Evolutionary conservation across 1,284 basidiomycete species (phyloP), one percentile per base, ranked within the genome.

Genomic region (Sporisorium reilianum): DNA sequence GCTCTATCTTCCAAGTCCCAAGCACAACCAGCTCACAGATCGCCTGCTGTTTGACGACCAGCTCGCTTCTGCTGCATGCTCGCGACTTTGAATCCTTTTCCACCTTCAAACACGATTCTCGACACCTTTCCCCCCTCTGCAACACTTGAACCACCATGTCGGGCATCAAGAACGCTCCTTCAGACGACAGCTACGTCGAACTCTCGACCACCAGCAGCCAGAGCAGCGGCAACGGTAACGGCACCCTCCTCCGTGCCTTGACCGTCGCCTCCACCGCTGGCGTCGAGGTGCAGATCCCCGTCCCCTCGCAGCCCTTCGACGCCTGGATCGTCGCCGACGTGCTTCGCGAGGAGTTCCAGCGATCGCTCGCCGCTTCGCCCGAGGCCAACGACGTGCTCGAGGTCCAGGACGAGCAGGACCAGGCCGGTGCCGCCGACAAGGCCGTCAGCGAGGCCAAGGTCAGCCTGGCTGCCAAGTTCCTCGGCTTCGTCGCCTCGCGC

Each of bases 401-500:
- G 55, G 67, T 75, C 9, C 42, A 77, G 34, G 81, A 80, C 38
- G 78, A 80, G 38, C 79, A 80, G 25, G 79, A 81, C 26, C 75
- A 72, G 18, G 75, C 77, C 38, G 70, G 54, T 40, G 61, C 64
- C 28, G 59, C 53, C 34, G 74, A 57, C 26, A 71, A 69, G 52
- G 68, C 42, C 26, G 75, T 64, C 4, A 46, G 66, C 18, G 63
- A 69, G 32, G 71, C 69, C 58, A 60, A 61, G 50, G 61, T 85
- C 55, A 74, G 78, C 58, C 72, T 85, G 23, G 66, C 77, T 46
- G 74, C 81, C 70, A 83, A 84, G 74, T 85, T 84, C 79, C 77
- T 86, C 30, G 69, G 72, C 30, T 85, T 84, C 79, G 74, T 86
- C 46, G 73, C 83, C 49, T 89, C 89, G 58, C 88, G 90, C 50